Evolutionary conservation across 768 basidiomycete genomes (phyloP).

Genomic region (Cyclocybe aegerita): DNA sequence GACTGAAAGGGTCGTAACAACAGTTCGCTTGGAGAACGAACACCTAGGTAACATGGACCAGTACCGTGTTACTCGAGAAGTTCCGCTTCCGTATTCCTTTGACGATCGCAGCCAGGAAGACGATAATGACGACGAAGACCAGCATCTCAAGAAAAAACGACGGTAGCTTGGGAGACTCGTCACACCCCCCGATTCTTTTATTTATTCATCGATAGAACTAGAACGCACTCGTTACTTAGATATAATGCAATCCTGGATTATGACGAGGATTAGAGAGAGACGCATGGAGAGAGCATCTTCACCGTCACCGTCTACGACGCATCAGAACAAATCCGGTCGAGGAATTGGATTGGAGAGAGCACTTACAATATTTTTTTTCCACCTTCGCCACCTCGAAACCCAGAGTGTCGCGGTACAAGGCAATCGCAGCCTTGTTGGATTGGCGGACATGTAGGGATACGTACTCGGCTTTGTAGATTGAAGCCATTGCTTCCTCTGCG

Average conservation of each 20-base stretch:
- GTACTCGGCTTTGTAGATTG: slow-evolving; percentile 79
- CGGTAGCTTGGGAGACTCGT: background rate
- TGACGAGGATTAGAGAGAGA: slow-evolving; percentile 26
- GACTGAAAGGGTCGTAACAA: background rate
- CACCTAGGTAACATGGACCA: slow-evolving; percentile 93
- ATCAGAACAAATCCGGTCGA: background rate
- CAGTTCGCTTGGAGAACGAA: slow-evolving; percentile 58
- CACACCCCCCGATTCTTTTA: background rate
- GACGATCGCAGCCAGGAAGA: slow-evolving; percentile 51
- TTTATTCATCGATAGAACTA: background rate
- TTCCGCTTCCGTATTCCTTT: slow-evolving; percentile 76
- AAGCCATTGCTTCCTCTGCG: slow-evolving; percentile 88
- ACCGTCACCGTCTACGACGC: slow-evolving; percentile 71
- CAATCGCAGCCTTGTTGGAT: slow-evolving; percentile 91
- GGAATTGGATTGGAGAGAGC: background rate
- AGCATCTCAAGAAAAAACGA: slow-evolving; percentile 10
- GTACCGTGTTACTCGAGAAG: slow-evolving; percentile 84
- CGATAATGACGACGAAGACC: slow-evolving; percentile 36
- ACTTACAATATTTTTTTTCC: slow-evolving; percentile 90
- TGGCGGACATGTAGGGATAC: slow-evolving; percentile 92
- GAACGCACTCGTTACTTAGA: background rate
- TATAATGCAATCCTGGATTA: no score
- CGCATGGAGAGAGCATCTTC: slow-evolving; percentile 89
- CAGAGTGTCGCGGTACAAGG: slow-evolving; percentile 83
- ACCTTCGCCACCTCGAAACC: slow-evolving; percentile 86